A percentile compares a stretch with the other conserved stretches of the same genome.
phyloP scores from a whole-genome alignment of 768 basidiomycete genomes.

The Suillus weaverae region DNA sequence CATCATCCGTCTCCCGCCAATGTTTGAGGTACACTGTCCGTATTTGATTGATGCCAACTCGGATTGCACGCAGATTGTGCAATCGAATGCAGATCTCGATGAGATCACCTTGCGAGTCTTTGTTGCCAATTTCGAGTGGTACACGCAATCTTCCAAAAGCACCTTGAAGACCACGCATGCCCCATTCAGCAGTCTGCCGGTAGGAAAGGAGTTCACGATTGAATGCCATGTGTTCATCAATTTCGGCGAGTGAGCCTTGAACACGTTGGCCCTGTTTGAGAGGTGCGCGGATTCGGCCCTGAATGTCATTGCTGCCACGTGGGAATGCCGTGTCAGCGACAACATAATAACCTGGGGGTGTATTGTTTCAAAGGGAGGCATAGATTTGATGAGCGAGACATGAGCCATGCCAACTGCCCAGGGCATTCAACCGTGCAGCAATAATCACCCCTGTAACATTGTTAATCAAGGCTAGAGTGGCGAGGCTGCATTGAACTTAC shows the following conservation, averaged over 20 bases:
- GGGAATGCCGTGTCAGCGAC: too few relatives aligned
- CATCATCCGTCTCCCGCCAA: slow-evolving; percentile 32
- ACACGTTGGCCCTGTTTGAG: slow-evolving; percentile 56
- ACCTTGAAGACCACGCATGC: slow-evolving; percentile 44
- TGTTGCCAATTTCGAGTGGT: slow-evolving; percentile 38
- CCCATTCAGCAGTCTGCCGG: slow-evolving; percentile 54
- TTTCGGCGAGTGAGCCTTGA: slow-evolving; percentile 16
- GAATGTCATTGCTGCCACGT: too few relatives aligned
- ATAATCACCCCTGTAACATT: too few relatives aligned
- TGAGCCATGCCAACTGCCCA: too few relatives aligned
- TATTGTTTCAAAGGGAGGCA: too few relatives aligned
- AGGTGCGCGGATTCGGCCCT: not conserved
- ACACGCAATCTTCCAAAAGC: slow-evolving; percentile 46
- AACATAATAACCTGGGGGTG: too few relatives aligned
- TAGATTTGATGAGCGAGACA: too few relatives aligned
- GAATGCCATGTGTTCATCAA: not conserved
- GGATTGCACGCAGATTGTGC: slow-evolving; percentile 36
- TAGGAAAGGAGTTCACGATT: slow-evolving; percentile 25
- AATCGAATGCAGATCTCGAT: slow-evolving; percentile 37
- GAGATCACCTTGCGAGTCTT: slow-evolving; percentile 26
- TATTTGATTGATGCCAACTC: slow-evolving; percentile 45
- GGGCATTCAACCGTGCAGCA: too few relatives aligned
- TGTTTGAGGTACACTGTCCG: slow-evolving; percentile 39
- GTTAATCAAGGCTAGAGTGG: too few relatives aligned
- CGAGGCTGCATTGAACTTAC: too few relatives aligned